Percentiles rank a stretch among this genome's conserved stretches.
Evolutionary conservation across 805 yeast genomes (phyloP).

Genomic region (Hanseniaspora lachancei): DNA sequence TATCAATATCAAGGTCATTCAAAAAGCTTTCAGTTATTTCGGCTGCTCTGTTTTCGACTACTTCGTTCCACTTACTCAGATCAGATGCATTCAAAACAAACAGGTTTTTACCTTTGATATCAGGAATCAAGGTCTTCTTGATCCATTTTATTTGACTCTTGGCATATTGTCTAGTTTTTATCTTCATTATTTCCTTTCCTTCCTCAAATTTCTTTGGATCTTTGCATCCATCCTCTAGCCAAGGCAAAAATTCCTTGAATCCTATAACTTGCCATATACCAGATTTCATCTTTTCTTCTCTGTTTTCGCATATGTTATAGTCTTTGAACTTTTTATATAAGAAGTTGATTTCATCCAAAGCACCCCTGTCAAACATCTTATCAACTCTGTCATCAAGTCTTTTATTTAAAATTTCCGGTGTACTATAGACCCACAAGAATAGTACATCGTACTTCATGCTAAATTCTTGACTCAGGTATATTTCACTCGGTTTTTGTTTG

Average conservation of each 20-base stretch:
- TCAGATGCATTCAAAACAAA: constrained; percentile 70
- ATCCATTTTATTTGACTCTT: constrained; percentile 87
- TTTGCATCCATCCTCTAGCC: constrained; percentile 30
- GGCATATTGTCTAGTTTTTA: constrained; percentile 75
- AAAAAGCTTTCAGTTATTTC: constrained; percentile 35
- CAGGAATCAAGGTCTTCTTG: constrained; percentile 50
- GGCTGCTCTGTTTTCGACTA: constrained; percentile 46
- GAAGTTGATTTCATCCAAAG: constrained; percentile 51
- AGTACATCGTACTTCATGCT: constrained; percentile 48
- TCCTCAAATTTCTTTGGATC: constrained; percentile 25
- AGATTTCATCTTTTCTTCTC: constrained; percentile 40
- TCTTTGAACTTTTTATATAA: constrained; percentile 36
- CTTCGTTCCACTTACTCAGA: constrained; percentile 42
- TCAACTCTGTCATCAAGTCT: constrained; percentile 75
- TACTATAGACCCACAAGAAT: constrained; percentile 72
- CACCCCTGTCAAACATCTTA: constrained; percentile 62
- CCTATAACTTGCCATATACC: constrained; percentile 96
- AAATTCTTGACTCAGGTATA: constrained; percentile 53
- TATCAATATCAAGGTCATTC: constrained; percentile 12
- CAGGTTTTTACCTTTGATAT: constrained; percentile 50
- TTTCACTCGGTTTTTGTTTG: constrained; percentile 53
- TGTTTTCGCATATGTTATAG: constrained; percentile 19
- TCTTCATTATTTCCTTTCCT: constrained; percentile 66
- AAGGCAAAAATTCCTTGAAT: constrained; percentile 76
- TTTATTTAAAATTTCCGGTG: constrained; percentile 39